A percentile compares a stretch with the other conserved stretches of the same genome.
phyloP scores from a whole-genome alignment of 805 yeast genomes.

The Monosporozyma yasuniensis region DNA sequence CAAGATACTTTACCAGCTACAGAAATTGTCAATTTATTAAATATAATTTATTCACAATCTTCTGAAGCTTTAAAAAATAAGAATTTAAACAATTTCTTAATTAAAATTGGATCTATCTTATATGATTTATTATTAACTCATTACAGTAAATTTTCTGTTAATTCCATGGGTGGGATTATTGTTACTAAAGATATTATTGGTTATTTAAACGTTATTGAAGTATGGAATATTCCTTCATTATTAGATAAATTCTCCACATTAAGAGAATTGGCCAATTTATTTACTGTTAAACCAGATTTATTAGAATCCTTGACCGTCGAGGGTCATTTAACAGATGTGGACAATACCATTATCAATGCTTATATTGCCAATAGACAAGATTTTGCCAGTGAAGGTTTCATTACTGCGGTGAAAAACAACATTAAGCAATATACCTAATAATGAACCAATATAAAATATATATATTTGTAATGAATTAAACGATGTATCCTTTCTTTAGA shows the following conservation, averaged over 20 bases:
- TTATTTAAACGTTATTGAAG: conserved; percentile 58
- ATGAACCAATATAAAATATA: not conserved
- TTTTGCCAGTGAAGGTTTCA: conserved; percentile 38
- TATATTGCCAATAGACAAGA: conserved; percentile 65
- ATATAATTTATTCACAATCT: conserved; percentile 27
- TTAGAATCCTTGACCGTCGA: conserved; percentile 71
- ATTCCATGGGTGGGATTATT: conserved; percentile 72
- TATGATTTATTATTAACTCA: conserved; percentile 57
- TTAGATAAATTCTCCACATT: conserved; percentile 58
- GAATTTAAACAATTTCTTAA: conserved; percentile 44
- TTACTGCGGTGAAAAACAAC: conserved; percentile 20
- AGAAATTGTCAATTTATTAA: conserved; percentile 46
- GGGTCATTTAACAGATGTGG: conserved; percentile 63
- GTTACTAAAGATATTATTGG: conserved; percentile 76
- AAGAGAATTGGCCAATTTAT: conserved; percentile 75
- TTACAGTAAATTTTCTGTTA: conserved; percentile 65
- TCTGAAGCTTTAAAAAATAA: conserved; percentile 33
- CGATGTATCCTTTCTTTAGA: not conserved
- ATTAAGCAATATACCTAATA: conserved; percentile 12
- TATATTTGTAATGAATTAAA: not conserved
- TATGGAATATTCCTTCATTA: conserved; percentile 55
- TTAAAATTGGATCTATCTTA: conserved; percentile 49
- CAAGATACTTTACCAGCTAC: conserved; percentile 69
- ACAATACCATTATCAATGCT: conserved; percentile 51
- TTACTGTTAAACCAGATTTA: conserved; percentile 75